Percentiles rank a stretch among this genome's conserved stretches.
Evolutionary conservation across 1,284 basidiomycete species (phyloP).

Genomic region (Pseudozyma pruni): DNA sequence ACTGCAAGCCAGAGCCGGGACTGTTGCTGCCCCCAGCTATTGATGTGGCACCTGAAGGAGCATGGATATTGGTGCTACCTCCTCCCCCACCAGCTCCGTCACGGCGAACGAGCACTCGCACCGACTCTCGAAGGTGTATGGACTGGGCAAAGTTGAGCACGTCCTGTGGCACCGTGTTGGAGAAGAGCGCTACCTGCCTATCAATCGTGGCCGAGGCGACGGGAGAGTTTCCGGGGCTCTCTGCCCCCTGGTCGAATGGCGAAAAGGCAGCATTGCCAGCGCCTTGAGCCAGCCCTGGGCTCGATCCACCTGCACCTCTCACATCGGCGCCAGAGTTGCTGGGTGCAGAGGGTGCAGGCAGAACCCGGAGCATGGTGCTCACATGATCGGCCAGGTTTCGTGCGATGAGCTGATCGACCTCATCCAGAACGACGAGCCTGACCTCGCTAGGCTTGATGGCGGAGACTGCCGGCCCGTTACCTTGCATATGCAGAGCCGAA

Average conservation of each 20-base stretch:
- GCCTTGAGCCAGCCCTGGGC: constrained; percentile 33
- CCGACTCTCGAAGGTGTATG: constrained; percentile 90
- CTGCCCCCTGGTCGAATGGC: constrained; percentile 71
- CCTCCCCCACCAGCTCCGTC: constrained; percentile 72
- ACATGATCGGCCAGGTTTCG: constrained; percentile 95
- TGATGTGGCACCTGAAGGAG: constrained; percentile 5
- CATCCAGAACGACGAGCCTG: constrained; percentile 90
- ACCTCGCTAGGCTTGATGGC: constrained; percentile 77
- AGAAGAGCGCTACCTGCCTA: constrained; percentile 94
- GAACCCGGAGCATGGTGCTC: constrained; percentile 85
- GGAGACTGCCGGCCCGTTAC: constrained; percentile 16
- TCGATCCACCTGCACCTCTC: constrained; percentile 17
- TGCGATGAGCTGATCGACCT: constrained; percentile 96
- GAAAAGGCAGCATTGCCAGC: constrained; percentile 19
- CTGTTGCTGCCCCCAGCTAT: constrained; percentile 9
- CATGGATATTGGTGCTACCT: constrained; percentile 15
- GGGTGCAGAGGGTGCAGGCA: constrained; percentile 76
- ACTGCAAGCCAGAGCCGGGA: constrained; percentile 18
- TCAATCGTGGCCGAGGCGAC: constrained; percentile 72
- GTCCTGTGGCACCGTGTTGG: constrained; percentile 91
- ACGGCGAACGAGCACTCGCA: constrained; percentile 93
- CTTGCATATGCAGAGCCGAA: constrained; percentile 17
- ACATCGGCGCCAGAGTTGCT: not conserved
- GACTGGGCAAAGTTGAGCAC: constrained; percentile 86
- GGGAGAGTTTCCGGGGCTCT: constrained; percentile 39